Percentiles rank a stretch among this genome's conserved stretches.
These are phyloP conservation scores for Mytilinidion resinicola DNA, from an alignment of 495 filamentous ascomycete genomes.

Conservation along the genomic window DNA sequence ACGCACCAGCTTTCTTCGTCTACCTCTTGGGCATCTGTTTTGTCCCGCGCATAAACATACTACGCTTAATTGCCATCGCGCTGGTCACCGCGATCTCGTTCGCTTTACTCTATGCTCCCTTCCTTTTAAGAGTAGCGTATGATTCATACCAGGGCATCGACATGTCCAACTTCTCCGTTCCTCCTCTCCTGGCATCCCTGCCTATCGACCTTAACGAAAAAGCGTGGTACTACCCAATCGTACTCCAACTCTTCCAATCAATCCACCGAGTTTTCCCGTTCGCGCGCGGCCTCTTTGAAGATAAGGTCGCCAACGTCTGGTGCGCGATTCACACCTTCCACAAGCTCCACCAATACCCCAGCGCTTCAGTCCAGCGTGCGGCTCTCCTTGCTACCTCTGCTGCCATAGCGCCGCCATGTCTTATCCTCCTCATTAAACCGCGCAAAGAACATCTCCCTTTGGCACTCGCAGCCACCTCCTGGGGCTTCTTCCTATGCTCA, in stretches of 20 bases:
- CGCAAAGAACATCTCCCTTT: slow-evolving; percentile 68
- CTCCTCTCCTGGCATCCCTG: slow-evolving; percentile 49
- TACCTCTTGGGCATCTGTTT: slow-evolving; percentile 84
- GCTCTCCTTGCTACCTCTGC: slow-evolving; percentile 69
- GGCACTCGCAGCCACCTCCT: slow-evolving; percentile 72
- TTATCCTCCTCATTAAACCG: slow-evolving; percentile 72
- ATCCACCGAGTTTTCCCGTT: slow-evolving; percentile 92
- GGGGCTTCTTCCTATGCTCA: slow-evolving; percentile 95
- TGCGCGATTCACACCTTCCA: slow-evolving; percentile 82
- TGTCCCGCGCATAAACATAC: slow-evolving; percentile 62
- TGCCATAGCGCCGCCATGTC: slow-evolving; percentile 70
- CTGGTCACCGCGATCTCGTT: slow-evolving; percentile 67
- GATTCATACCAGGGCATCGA: slow-evolving; percentile 50
- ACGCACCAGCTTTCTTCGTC: slow-evolving; percentile 85
- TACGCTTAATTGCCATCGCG: slow-evolving; percentile 67
- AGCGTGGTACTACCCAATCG: slow-evolving; percentile 59
- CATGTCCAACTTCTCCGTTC: slow-evolving; percentile 44
- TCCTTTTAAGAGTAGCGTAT: slow-evolving; percentile 59
- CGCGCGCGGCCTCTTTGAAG: slow-evolving; percentile 87
- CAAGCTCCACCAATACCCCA: slow-evolving; percentile 62
- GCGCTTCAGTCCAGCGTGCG: slow-evolving; percentile 63
- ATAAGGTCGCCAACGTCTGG: slow-evolving; percentile 98
- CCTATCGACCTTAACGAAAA: slow-evolving; percentile 54
- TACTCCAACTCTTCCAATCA: slow-evolving; percentile 73
- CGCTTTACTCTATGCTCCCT: slow-evolving; percentile 63